Conservation (phyloP, 352 stramenopile species). For the Poterioochromonas sp. region DNA sequence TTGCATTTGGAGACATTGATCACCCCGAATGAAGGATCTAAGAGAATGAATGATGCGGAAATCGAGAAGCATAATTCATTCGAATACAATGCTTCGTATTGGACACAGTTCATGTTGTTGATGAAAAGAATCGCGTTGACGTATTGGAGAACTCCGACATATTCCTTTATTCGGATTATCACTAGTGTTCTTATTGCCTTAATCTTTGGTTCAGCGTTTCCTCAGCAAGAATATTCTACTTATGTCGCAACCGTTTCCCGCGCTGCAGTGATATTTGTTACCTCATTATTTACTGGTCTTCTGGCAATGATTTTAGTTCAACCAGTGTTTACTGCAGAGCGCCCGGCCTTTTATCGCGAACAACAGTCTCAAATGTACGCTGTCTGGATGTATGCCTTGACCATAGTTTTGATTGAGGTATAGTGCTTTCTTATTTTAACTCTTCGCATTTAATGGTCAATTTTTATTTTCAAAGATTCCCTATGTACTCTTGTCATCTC, state of each 20-base stretch:
- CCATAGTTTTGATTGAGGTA: constrained; percentile 61
- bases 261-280: constrained; percentile 67
- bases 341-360: constrained; percentile 79
- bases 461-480: too few species aligned
- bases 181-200: constrained; percentile 64
- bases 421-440: too few species aligned
- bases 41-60: constrained; percentile 59
- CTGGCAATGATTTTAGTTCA: constrained; percentile 62
- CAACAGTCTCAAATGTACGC: constrained; percentile 77
- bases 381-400: constrained; percentile 60
- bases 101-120: constrained; percentile 6
- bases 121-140: constrained; percentile 48
- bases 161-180: constrained; percentile 66
- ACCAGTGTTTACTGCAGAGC: constrained; percentile 61
- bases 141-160: constrained; percentile 71
- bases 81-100: constrained; percentile 24
- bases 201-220: constrained; percentile 63
- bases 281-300: constrained; percentile 65
- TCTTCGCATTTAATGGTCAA: too few species aligned
- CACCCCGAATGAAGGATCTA: not conserved
- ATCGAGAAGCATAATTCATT: constrained; percentile 87
- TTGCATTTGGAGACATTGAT: not conserved
- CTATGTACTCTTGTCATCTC: not conserved
- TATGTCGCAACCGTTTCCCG: not conserved
- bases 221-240: constrained; percentile 36